Conservation (phyloP, 257 asterid genomes). For the Leptodermis oblonga region DNA sequence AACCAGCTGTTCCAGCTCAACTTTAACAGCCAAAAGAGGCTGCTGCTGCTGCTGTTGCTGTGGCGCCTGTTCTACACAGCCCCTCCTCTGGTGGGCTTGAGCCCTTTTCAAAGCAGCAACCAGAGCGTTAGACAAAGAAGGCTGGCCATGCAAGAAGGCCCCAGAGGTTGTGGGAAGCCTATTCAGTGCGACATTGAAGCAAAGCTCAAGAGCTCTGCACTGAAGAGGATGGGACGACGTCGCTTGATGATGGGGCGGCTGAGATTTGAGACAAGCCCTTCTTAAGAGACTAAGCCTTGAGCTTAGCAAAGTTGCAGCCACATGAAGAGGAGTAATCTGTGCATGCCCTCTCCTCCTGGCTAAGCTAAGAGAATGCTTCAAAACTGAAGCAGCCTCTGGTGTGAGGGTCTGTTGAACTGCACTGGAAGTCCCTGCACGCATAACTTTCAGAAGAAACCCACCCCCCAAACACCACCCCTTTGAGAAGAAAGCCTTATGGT, state of each 20-base stretch:
- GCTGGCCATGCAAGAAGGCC: conserved; percentile 66
- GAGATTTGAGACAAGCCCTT: conserved; percentile 70
- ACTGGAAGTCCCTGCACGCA: conserved; percentile 72
- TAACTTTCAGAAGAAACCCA: conserved; percentile 48
- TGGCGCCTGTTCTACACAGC: conserved; percentile 66
- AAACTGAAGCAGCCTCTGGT: conserved; percentile 83
- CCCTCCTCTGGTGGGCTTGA: conserved; percentile 72
- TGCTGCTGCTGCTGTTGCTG: conserved; percentile 55
- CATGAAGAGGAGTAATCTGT: conserved; percentile 86
- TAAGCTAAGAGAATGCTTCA: conserved; percentile 76
- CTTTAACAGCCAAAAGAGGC: conserved; percentile 48
- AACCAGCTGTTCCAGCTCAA: conserved; percentile 74
- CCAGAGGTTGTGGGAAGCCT: conserved; percentile 70
- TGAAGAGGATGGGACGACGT: conserved; percentile 46
- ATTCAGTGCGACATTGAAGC: conserved; percentile 85
- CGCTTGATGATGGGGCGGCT: conserved; percentile 29
- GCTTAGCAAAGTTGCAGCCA: conserved; percentile 62
- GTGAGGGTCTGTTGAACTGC: conserved; percentile 87
- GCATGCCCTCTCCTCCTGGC: conserved; percentile 88
- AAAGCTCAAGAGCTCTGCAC: conserved; percentile 70
- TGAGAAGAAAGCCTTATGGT: conserved; percentile 8
- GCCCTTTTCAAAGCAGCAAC: conserved; percentile 80
- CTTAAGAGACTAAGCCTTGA: conserved; percentile 51
- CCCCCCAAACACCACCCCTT: conserved; percentile 47
- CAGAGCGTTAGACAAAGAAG: conserved; percentile 70